These are phyloP conservation scores for Blastobotrys apis DNA, from an alignment of 1,139 yeast genomes.

Conservation along the genomic window DNA sequence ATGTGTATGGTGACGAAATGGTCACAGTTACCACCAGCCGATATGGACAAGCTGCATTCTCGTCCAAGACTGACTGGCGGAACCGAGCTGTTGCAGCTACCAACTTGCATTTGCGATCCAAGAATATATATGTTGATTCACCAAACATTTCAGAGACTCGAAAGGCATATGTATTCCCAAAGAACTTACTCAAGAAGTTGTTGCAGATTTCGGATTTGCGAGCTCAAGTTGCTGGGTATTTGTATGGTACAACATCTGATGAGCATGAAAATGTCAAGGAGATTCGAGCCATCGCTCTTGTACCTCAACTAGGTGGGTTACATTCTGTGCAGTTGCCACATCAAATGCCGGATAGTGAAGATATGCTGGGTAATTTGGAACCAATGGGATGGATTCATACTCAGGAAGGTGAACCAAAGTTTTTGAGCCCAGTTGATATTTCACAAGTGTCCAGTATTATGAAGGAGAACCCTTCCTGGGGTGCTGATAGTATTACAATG, in stretches of 20 bases:
- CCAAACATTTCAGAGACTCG: conserved; percentile 30
- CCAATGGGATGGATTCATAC: conserved; percentile 54
- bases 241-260: conserved; percentile 70
- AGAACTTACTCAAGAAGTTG: conserved; percentile 71
- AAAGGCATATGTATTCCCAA: conserved; percentile 70
- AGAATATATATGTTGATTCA: conserved; percentile 67
- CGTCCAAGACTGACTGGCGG: conserved; percentile 91
- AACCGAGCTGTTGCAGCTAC: conserved; percentile 77
- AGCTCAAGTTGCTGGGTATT: conserved; percentile 74
- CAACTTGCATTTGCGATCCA: conserved; percentile 66
- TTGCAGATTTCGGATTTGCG: conserved; percentile 78
- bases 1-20: conserved; percentile 95
- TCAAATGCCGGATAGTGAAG: conserved; percentile 40
- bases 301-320: conserved; percentile 82
- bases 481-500: conserved; percentile 48
- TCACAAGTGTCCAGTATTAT: conserved; percentile 50
- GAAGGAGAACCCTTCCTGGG: conserved; percentile 37
- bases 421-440: conserved; percentile 67
- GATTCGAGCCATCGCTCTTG: conserved; percentile 66
- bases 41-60: conserved; percentile 79
- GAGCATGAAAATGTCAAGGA: conserved; percentile 76
- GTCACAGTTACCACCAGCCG: conserved; percentile 88
- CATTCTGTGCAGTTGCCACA: conserved; percentile 61
- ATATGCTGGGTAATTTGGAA: conserved; percentile 35
- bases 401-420: conserved; percentile 57